Evolutionary conservation across 345 rosid genomes (phyloP).

Genomic region (Eucalyptus leucophloia): DNA sequence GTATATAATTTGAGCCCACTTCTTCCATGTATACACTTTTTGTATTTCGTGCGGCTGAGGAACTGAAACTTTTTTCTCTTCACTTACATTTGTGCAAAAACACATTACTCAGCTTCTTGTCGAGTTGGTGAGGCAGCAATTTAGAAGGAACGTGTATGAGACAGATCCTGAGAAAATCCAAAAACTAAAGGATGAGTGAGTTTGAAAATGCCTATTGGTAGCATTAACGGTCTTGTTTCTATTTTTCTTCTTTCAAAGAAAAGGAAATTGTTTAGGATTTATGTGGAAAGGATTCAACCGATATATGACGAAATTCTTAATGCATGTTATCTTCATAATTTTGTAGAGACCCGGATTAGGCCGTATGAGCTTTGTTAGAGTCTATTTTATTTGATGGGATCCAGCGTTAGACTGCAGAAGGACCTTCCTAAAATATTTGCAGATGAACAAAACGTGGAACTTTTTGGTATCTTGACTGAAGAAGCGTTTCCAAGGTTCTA

Average conservation of each 20-base stretch:
- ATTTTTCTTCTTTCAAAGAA: not conserved
- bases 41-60: no score
- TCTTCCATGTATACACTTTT: no score
- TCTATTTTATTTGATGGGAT: not conserved
- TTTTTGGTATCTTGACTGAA: not conserved
- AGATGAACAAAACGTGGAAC: not conserved
- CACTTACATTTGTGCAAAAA: no score
- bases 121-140: no score
- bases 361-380: not conserved
- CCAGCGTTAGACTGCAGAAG: not conserved
- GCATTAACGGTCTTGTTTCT: not conserved
- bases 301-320: not conserved
- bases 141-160: slow-evolving; percentile 19
- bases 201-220: not conserved
- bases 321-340: not conserved
- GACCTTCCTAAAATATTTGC: not conserved
- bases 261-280: not conserved
- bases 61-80: no score
- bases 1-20: no score
- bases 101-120: no score
- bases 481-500: not conserved
- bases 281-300: not conserved
- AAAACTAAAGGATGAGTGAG: slow-evolving; percentile 86
- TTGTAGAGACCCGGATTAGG: not conserved
- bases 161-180: slow-evolving; percentile 85